Base-by-base conservation (phyloP, 139 green algal species). In the Chlamydomonas applanata region DNA sequence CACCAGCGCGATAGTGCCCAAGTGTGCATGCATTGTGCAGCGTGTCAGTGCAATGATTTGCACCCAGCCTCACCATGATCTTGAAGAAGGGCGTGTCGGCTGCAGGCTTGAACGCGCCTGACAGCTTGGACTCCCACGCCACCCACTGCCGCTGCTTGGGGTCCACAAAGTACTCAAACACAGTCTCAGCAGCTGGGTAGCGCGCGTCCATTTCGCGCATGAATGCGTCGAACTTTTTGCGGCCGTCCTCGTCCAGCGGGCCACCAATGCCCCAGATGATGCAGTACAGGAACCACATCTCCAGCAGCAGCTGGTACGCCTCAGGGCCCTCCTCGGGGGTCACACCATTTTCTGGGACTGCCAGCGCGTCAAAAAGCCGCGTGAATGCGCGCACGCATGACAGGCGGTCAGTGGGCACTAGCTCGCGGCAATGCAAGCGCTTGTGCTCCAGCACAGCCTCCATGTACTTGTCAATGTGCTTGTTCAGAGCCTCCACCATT, bases 201-300 rank as follows among this genome's bases (percentile, higher is more conserved):
- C 74, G 68, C 0, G 81, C 79, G 76, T 86, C 81, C 72, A 81
- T 78, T 54, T 86, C 81, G 32, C 85, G 73, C 83, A 90, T 87
- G 77, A 89, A 88, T 0, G 68, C 73, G 71, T 89, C 83, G 66
- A 89, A 91, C 75, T 90, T 86, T 69, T 92, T 93, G 73, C 92
- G 81, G 0, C 88, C 85, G 14, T 91, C 87, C 61, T 93, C 86
- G 65, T 91, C 86, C 53, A 96, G 71, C 13, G 81, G 78, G 4
- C 85, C 92, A 13, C 92, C 91, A 2, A 97, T 76, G 36, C 88
- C 86, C 92, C 92, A 97, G 69, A 94, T 92, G 25, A 97, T 60
- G 60, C 73, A 85, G 80, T 93, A 97, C 73, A 92, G 82, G 82
- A 95, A 96, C 83, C 83, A 75, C 69, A 75, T 75, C 53, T 97